Evolutionary conservation across 2,329 filamentous ascomycete species (phyloP).

Genomic region (Cadophora gregata): DNA sequence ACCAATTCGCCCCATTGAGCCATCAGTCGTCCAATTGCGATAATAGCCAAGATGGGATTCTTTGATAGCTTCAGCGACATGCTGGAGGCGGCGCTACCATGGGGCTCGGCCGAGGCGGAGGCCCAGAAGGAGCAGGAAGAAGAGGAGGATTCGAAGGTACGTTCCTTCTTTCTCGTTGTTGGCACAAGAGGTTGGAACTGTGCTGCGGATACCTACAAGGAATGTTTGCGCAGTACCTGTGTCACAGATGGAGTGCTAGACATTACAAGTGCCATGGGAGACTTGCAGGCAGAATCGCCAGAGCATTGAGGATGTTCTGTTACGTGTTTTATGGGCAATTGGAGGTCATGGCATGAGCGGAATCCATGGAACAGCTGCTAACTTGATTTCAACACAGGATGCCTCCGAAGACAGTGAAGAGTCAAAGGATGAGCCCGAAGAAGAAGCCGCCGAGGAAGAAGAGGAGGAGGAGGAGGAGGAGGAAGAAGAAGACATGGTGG

Average conservation of each 20-base stretch:
- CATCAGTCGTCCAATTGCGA: constrained; percentile 24
- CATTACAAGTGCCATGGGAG: not conserved
- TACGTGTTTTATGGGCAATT: not conserved
- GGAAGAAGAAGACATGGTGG: constrained; percentile 79
- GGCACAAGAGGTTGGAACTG: not conserved
- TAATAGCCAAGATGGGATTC: constrained; percentile 61
- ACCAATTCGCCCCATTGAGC: constrained; percentile 19
- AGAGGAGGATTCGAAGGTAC: constrained; percentile 38
- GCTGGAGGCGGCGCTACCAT: constrained; percentile 68
- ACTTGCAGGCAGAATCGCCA: not conserved
- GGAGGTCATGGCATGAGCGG: not conserved
- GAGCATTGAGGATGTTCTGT: not conserved
- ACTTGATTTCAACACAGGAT: constrained; percentile 26
- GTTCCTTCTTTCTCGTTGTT: constrained; percentile 12
- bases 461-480: constrained; percentile 73
- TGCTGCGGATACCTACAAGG: not conserved
- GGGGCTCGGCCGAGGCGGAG: constrained; percentile 69
- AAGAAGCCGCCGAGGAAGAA: constrained; percentile 58
- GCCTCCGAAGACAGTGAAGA: constrained; percentile 45
- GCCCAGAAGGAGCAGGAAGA: constrained; percentile 58
- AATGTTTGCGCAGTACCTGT: not conserved
- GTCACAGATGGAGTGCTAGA: not conserved
- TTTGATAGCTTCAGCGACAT: constrained; percentile 70
- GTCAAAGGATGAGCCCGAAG: constrained; percentile 52
- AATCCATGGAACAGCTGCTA: not conserved